These are phyloP conservation scores for Boletus huronensis DNA, from an alignment of 768 basidiomycete genomes.

Conservation along the genomic window DNA sequence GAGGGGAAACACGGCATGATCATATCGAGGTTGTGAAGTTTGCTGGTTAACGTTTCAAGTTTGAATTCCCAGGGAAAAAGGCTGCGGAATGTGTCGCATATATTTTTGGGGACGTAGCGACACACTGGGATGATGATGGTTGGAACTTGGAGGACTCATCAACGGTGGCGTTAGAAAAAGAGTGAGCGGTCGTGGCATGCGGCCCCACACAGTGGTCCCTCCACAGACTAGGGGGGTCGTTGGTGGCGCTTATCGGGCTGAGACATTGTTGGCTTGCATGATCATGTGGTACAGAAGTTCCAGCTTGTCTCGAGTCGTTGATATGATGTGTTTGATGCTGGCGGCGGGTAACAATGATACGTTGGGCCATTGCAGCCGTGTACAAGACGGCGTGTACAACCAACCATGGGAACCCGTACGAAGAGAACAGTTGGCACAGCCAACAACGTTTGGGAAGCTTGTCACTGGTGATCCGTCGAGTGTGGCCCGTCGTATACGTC, in stretches of 20 bases:
- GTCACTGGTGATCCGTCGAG: background rate
- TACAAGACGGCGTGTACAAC: background rate
- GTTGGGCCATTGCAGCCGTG: too few species aligned
- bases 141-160: background rate
- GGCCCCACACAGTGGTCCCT: background rate
- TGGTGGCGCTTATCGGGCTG: background rate
- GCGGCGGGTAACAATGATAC: background rate
- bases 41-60: background rate
- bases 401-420: background rate
- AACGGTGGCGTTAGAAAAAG: background rate
- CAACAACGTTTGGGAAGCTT: background rate
- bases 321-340: background rate
- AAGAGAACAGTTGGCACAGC: background rate
- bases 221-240: background rate
- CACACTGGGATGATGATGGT: background rate
- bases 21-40: background rate
- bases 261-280: background rate
- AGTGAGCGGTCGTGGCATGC: background rate
- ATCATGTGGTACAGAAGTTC: background rate
- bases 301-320: background rate
- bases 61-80: background rate
- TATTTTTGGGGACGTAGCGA: background rate
- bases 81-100: background rate
- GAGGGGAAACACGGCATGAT: background rate
- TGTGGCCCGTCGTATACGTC: background rate